Conservation (phyloP, 345 rosid genomes). For the Eucalyptus erythrocorys region DNA sequence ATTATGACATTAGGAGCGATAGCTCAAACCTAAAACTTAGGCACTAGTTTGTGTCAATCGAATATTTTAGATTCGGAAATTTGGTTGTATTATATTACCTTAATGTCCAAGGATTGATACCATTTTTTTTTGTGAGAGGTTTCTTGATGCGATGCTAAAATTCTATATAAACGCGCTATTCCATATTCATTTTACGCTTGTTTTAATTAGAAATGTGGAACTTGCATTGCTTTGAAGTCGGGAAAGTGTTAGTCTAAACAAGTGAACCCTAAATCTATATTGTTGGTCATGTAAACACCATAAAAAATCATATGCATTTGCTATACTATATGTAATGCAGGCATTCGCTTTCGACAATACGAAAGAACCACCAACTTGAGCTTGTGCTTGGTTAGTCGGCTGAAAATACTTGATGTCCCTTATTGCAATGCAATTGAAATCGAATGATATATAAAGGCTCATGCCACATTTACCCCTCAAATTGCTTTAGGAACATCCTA, state of each 20-base stretch:
- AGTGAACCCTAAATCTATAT: background rate
- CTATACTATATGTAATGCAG: background rate
- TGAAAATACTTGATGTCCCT: background rate
- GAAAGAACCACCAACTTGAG: background rate
- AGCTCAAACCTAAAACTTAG: background rate
- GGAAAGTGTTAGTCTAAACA: background rate
- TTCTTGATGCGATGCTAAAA: background rate
- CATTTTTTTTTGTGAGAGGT: background rate
- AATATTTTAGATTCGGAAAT: background rate
- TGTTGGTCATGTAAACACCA: background rate
- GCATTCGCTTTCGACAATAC: background rate
- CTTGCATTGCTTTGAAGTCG: background rate
- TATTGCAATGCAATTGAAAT: background rate
- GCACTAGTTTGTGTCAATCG: background rate
- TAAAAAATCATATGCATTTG: background rate
- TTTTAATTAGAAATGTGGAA: background rate
- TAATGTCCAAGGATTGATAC: background rate
- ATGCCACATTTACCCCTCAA: background rate
- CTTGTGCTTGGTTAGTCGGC: background rate
- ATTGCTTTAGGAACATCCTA: background rate
- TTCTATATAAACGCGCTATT: accelerated
- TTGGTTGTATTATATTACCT: background rate
- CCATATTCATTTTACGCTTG: background rate
- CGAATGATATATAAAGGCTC: background rate
- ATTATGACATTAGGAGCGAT: background rate